These are phyloP conservation scores for Theileria parva DNA, from an alignment of 169 alveolate species.

Conservation along the genomic window DNA sequence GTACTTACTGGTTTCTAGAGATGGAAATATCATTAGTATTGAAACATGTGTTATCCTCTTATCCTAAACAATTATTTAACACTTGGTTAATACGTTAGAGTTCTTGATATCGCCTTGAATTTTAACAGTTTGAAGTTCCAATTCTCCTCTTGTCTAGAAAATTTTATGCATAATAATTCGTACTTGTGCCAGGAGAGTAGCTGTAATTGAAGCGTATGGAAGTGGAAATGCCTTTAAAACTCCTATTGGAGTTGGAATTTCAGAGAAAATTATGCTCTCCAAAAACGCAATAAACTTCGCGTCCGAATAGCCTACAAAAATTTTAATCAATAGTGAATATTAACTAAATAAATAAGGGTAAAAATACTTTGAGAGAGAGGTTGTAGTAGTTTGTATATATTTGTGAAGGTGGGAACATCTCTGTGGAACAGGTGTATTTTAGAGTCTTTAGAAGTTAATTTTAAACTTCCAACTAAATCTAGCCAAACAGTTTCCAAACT, in stretches of 20 bases:
- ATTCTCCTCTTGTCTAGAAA: conserved; percentile 1
- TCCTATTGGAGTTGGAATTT: conserved; percentile 62
- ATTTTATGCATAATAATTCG: background rate
- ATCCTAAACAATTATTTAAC: background rate
- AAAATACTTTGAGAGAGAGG: conserved; percentile 1
- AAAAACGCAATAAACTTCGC: conserved; percentile 15
- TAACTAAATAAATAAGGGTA: too few species aligned
- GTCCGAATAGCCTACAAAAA: conserved; percentile 5
- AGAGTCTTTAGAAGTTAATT: background rate
- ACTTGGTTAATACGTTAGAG: background rate
- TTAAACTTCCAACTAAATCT: conserved; percentile 7
- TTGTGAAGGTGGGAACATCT: conserved; percentile 16
- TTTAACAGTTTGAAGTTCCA: conserved; percentile 16
- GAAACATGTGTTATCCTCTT: background rate
- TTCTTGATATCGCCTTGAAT: conserved; percentile 7
- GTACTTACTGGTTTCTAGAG: background rate
- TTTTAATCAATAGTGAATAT: background rate
- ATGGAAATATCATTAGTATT: background rate
- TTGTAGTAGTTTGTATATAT: conserved; percentile 3
- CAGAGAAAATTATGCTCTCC: conserved; percentile 15
- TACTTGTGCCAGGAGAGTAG: conserved; percentile 19
- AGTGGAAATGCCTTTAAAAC: conserved; percentile 46
- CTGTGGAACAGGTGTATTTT: conserved; percentile 4
- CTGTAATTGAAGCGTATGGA: conserved; percentile 55
- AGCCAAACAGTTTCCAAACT: conserved; percentile 24